Percentiles rank a stretch among this genome's conserved stretches.
Evolutionary conservation across 2,329 filamentous ascomycete species (phyloP).

Genomic region (Iodosphaeria phyllophila): DNA sequence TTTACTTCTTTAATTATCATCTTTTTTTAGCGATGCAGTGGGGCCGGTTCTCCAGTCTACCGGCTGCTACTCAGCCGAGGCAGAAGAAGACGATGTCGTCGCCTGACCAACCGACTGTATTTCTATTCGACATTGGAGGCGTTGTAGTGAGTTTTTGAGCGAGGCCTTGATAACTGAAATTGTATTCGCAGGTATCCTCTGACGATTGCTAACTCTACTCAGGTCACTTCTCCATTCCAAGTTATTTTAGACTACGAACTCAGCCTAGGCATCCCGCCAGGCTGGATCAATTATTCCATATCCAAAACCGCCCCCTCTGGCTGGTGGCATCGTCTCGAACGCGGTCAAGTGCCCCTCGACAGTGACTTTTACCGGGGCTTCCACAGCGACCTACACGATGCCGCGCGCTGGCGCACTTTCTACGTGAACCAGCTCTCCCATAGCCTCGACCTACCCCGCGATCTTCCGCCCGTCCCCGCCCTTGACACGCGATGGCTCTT

Average conservation of each 20-base stretch:
- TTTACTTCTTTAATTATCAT: no score
- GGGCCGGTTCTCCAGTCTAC: no score
- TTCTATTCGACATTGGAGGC: conserved; percentile 90
- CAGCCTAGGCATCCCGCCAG: conserved; percentile 55
- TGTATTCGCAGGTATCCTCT: not conserved
- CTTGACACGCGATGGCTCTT: conserved; percentile 70
- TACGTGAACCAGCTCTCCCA: conserved; percentile 25
- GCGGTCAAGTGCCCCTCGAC: conserved; percentile 63
- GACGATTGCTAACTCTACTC: conserved; percentile 6
- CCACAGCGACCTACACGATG: conserved; percentile 50
- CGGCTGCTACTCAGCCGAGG: no score
- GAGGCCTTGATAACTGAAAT: not conserved
- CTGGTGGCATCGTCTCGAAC: conserved; percentile 77
- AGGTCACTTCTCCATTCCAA: conserved; percentile 87
- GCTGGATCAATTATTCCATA: conserved; percentile 86
- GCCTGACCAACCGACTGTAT: conserved; percentile 42
- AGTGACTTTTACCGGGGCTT: conserved; percentile 59
- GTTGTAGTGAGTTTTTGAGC: conserved; percentile 59
- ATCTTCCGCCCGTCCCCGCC: conserved; percentile 43
- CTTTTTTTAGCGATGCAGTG: no score
- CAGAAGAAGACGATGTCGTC: conserved; percentile 24
- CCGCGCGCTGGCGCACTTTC: conserved; percentile 51
- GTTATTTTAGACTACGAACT: conserved; percentile 83
- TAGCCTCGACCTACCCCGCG: conserved; percentile 18
- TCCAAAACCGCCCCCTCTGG: conserved; percentile 60